Conservation (phyloP, 1,284 basidiomycete genomes). For the Trichosporon sp. region DNA sequence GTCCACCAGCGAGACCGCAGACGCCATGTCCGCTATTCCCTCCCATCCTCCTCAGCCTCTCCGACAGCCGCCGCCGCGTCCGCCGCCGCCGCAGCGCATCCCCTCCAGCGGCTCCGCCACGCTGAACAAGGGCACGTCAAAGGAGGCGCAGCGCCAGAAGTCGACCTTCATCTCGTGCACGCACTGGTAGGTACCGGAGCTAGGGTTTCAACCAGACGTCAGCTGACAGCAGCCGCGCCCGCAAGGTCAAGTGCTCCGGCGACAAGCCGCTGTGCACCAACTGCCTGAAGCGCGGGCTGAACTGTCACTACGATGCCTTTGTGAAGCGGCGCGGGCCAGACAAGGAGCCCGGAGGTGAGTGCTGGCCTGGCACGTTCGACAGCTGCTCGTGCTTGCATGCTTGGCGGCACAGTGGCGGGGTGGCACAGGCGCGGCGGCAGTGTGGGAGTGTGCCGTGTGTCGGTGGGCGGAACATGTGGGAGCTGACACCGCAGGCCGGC, state of each 20-base stretch:
- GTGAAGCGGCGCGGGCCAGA: conserved; percentile 24
- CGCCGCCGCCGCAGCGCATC: not conserved
- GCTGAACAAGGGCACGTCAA: not conserved
- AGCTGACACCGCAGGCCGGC: conserved; percentile 11
- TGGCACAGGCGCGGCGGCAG: not conserved
- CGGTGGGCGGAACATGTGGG: not conserved
- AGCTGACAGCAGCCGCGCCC: conserved; percentile 14
- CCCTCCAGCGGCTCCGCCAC: not conserved
- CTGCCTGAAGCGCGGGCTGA: conserved; percentile 17
- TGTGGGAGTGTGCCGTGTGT: not conserved
- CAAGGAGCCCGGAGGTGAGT: conserved; percentile 26
- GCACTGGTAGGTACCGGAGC: conserved; percentile 1
- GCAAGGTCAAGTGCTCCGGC: conserved; percentile 25
- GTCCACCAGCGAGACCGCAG: not conserved
- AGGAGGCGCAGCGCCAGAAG: conserved; percentile 3
- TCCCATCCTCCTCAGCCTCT: not conserved
- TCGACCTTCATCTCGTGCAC: conserved; percentile 19
- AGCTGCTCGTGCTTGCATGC: too few relatives aligned
- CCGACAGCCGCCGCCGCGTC: not conserved
- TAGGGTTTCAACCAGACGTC: not conserved
- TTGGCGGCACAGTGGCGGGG: not conserved
- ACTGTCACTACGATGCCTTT: conserved; percentile 20
- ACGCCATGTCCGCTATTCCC: not conserved
- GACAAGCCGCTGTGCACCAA: conserved; percentile 19
- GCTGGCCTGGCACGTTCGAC: too few relatives aligned